Conservation (phyloP, 768 basidiomycete species). For the Neoboletus magnificus region DNA sequence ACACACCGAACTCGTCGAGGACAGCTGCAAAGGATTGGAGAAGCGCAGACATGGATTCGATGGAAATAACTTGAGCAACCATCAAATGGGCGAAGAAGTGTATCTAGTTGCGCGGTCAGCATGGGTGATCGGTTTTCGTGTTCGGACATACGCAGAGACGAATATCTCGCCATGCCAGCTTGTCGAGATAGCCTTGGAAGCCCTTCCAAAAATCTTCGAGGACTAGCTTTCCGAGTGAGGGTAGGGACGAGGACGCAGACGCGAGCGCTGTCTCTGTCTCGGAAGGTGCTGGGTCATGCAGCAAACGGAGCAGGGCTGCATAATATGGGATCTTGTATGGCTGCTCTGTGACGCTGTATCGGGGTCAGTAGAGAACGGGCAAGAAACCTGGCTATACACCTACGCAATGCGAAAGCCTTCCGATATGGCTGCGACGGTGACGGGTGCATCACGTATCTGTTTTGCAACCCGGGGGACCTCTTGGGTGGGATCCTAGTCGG, state of each 20-base stretch:
- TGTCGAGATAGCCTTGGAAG: slow-evolving; percentile 86
- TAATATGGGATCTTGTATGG: slow-evolving; percentile 93
- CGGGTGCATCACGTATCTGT: slow-evolving; percentile 57
- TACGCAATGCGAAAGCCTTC: slow-evolving; percentile 77
- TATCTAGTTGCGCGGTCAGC: slow-evolving; percentile 49
- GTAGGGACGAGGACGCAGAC: slow-evolving; percentile 28
- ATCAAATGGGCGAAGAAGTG: slow-evolving; percentile 92
- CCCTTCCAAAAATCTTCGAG: slow-evolving; percentile 90
- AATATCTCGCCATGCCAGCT: slow-evolving; percentile 86
- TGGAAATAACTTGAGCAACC: slow-evolving; percentile 67
- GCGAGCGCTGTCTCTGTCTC: slow-evolving; percentile 32
- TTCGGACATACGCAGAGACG: slow-evolving; percentile 69
- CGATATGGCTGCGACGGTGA: slow-evolving; percentile 60
- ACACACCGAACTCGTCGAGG: slow-evolving; percentile 85
- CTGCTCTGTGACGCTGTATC: slow-evolving; percentile 76
- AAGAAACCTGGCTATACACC: not conserved
- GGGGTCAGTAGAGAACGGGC: slow-evolving; percentile 4
- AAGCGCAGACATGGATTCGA: slow-evolving; percentile 75
- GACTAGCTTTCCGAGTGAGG: slow-evolving; percentile 64
- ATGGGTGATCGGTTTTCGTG: not conserved
- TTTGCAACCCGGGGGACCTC: slow-evolving; percentile 66
- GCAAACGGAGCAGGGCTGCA: slow-evolving; percentile 70
- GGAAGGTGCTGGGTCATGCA: slow-evolving; percentile 47
- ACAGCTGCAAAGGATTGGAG: slow-evolving; percentile 83
- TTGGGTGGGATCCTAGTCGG: slow-evolving; percentile 59